Evolutionary conservation across 2,329 filamentous ascomycete species (phyloP).

Genomic region (Emmonsiellopsis sp.): DNA sequence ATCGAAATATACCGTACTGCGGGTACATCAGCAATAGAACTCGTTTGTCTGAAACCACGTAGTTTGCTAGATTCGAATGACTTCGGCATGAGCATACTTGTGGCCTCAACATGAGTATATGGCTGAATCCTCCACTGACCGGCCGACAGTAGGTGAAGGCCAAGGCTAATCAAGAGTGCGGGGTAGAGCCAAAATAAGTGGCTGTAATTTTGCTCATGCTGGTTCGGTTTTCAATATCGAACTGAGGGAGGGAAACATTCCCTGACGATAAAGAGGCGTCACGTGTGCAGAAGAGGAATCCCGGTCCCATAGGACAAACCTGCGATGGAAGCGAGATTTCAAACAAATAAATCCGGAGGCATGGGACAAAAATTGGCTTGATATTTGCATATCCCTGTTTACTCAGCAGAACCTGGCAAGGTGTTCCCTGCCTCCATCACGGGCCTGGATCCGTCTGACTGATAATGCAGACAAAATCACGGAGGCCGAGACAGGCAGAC

Average conservation of each 20-base stretch:
- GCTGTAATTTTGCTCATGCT: too few relatives aligned
- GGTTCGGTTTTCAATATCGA: not conserved
- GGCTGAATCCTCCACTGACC: too few relatives aligned
- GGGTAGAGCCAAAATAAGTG: too few relatives aligned
- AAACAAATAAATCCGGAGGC: not conserved
- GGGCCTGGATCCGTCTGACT: not conserved
- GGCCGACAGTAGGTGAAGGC: too few relatives aligned
- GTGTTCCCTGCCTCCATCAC: not conserved
- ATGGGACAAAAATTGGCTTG: not conserved
- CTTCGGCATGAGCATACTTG: too few relatives aligned
- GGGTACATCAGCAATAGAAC: too few relatives aligned
- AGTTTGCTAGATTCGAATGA: too few relatives aligned
- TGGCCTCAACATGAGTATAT: too few relatives aligned
- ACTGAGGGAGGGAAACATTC: not conserved
- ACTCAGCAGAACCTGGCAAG: not conserved
- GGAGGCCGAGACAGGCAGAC: constrained; percentile 7
- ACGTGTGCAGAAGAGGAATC: not conserved
- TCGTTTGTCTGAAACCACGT: too few relatives aligned
- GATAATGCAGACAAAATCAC: not conserved
- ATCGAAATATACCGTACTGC: too few relatives aligned
- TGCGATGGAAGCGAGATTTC: not conserved
- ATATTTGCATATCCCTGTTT: not conserved
- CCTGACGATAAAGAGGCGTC: not conserved
- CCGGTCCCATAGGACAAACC: not conserved
- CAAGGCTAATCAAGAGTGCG: too few relatives aligned